Base-by-base conservation (phyloP, 164 flowering plant species). In the Berberis thunbergii region DNA sequence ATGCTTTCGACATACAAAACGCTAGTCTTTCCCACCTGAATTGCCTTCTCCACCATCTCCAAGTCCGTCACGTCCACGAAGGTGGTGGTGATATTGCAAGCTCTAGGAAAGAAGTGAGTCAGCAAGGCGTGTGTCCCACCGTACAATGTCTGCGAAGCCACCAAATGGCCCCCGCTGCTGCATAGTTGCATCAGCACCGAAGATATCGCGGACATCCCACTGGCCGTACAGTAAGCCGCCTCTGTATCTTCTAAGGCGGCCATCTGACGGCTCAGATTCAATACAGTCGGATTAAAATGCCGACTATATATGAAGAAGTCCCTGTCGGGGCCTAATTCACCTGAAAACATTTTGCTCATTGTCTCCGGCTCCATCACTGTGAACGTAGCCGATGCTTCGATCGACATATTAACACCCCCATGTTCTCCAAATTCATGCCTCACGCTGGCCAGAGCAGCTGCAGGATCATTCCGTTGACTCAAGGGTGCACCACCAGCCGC, bases 321-420 rank as follows among this genome's bases (percentile, higher is more conserved):
- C 0, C 88, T 82, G 60, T 93, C 97, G 1, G 97, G 85, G 26
- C 98, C 98, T n/a, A 93, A 81, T 64, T 93, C 97, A 1, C 98
- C 98, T 62, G 80, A 0, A 81, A 93, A 93, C 95, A 93, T 84
- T 38, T 87, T 83, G 26, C 84, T 71, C 84, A 93, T 74, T 12
- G 97, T 93, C 4, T 88, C 97, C 6, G 98, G 89, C 72, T 93
- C 97, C 97, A 90, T 93, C 8, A 93, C 98, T 8, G 98, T 90
- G 91, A 93, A 93, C 43, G 97, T 93, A 58, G 97, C 96, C 9
- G 98, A 93, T 11, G 96, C 96, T 68, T 91, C 98, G 65, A 91
- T 91, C n/a, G 98, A 91, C 98, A 91, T 89, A 85, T 91, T 91
- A 3, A 91, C 96, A 49, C 98, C 98, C 9, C 97, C 97, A 74